Base-by-base conservation (phyloP, 2,329 filamentous ascomycete species). In the Nemania bipapillata region DNA sequence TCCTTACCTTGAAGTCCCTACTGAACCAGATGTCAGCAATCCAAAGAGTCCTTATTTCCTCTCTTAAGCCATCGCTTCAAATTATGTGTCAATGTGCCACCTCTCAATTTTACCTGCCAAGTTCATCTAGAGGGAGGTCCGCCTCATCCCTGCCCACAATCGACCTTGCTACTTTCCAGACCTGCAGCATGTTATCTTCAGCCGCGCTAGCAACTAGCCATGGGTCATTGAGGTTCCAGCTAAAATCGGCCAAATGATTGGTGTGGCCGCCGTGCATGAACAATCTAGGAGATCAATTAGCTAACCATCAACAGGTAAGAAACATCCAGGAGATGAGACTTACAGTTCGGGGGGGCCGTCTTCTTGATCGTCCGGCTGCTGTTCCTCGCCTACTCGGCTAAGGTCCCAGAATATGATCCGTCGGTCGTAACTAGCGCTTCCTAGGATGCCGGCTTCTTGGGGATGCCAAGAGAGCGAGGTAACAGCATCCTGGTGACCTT, bases 201-300 rank as follows among this genome's bases (percentile, higher is more conserved):
- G 95, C 96, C 17, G 96, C 94, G 69, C 92, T 97, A 80, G 94
- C 94, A 73, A 99, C 92, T 63, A 97, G 89, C 96, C 96, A 99
- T 4, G 95, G 94, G 76, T 97, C 94, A 79, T 97, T 97, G 74
- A 90, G 89, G 81, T 99, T 99, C 95, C 95, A 99, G 82, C 92
- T 95, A 78, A 99, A 99, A 81, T 99, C 96, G 40, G 93, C 94
- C 70, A 99, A 89, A 73, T 96, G 92, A 82, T 97, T 97, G 11
- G 96, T 99, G 83, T 99, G 96, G 35, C 96, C 96, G 69, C 96
- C 96, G 77, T 99, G 96, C 94, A 99, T 98, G 82, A 99, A 99
- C 1, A 99, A 84, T 54, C 92, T 94, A 54, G 37, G n/a, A 15
- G 6, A 40, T 75, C 63, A 65, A 68, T 68, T n/a, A 68, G 59